A percentile compares a stretch with the other conserved stretches of the same genome.
Conservation (phyloP, 208 protist species). For the Lotmaria passim region DNA sequence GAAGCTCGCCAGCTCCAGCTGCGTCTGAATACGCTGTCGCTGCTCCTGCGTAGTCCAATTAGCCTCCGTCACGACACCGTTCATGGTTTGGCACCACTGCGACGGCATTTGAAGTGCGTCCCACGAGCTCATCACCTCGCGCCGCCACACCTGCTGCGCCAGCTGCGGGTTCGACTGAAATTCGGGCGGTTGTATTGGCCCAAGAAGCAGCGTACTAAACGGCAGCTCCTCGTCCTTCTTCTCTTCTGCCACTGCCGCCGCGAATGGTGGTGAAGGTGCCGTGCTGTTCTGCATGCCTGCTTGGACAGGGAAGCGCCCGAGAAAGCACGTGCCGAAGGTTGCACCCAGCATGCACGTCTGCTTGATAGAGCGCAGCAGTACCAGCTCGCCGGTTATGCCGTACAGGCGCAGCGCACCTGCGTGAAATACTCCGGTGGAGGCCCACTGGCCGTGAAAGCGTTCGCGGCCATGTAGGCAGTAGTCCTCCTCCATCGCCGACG, state of each 20-base stretch:
- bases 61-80: conserved; percentile 44
- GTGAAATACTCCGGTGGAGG: conserved; percentile 35
- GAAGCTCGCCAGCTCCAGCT: conserved; percentile 79
- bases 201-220: conserved; percentile 27
- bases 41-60: conserved; percentile 39
- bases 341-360: conserved; percentile 43
- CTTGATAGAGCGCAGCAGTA: conserved; percentile 41
- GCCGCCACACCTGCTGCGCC: conserved; percentile 9
- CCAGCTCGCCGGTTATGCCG: conserved; percentile 45
- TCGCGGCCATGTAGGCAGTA: conserved; percentile 46
- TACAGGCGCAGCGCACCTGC: conserved; percentile 50
- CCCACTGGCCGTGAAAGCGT: conserved; percentile 48
- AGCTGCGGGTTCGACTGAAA: neutral
- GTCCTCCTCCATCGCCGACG: conserved; percentile 43
- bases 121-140: conserved; percentile 26
- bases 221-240: conserved; percentile 7
- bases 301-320: conserved; percentile 10
- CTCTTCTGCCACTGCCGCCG: neutral
- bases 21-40: conserved; percentile 34
- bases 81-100: conserved; percentile 52
- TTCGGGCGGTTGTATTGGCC: conserved; percentile 10
- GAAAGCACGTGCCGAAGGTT: conserved; percentile 45
- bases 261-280: neutral
- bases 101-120: conserved; percentile 45
- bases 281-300: neutral